Evolutionary conservation across 2,329 filamentous ascomycete species (phyloP).

Genomic region (Atkinsonella texensis): DNA sequence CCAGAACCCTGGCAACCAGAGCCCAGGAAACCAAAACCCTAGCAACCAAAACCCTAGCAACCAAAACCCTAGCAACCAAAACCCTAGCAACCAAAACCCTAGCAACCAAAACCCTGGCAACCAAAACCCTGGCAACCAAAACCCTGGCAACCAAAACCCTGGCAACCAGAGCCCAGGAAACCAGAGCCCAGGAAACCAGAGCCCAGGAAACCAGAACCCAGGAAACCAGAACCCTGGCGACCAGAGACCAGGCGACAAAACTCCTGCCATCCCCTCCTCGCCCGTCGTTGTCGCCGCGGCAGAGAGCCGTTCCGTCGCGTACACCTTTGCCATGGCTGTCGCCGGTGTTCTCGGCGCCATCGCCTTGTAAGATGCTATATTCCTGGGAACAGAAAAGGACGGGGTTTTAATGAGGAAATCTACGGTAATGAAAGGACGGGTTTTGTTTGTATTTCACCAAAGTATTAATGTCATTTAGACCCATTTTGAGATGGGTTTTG

Average conservation of each 20-base stretch:
- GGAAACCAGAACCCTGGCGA: not conserved
- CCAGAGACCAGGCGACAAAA: not conserved
- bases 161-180: too few species aligned
- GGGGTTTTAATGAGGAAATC: too few species aligned
- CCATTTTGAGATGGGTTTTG: too few species aligned
- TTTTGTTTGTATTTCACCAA: too few species aligned
- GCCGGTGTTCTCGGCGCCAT: slow-evolving; percentile 17
- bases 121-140: not conserved
- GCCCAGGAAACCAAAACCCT: not conserved
- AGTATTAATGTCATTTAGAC: too few species aligned
- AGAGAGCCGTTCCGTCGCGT: slow-evolving; percentile 8
- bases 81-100: not conserved
- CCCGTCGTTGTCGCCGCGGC: slow-evolving; percentile 9
- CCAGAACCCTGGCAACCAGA: not conserved
- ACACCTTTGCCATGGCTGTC: slow-evolving; percentile 15
- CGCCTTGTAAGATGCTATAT: slow-evolving; percentile 14
- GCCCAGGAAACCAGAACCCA: not conserved
- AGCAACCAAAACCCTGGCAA: not conserved
- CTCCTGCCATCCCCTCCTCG: not conserved
- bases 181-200: not conserved
- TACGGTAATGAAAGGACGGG: too few species aligned
- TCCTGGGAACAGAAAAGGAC: not conserved
- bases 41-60: not conserved
- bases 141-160: not conserved
- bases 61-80: not conserved